These are phyloP conservation scores for Zizania palustris DNA, from an alignment of 202 grass and related monocot species.

Conservation along the genomic window DNA sequence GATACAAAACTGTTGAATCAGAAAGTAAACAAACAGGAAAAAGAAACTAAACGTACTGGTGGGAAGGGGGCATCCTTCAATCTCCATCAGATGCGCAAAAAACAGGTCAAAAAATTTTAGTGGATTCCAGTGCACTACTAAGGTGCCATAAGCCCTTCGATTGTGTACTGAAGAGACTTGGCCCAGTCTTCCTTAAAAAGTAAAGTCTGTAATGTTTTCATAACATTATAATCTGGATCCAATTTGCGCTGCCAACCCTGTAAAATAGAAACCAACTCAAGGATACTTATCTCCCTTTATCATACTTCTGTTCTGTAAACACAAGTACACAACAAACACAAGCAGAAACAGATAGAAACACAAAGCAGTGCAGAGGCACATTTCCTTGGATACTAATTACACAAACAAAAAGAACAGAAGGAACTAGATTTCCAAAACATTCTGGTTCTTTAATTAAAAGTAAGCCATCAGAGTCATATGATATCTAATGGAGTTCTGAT, in stretches of 20 bases:
- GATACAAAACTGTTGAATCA: constrained; percentile 29
- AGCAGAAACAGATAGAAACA: constrained; percentile 21
- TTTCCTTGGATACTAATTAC: neutral
- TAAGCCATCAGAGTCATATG: neutral
- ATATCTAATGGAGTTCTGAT: neutral
- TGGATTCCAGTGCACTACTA: constrained; percentile 37
- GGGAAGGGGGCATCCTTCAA: constrained; percentile 29
- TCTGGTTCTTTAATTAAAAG: neutral
- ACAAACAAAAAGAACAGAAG: constrained; percentile 2
- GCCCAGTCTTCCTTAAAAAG: constrained; percentile 96
- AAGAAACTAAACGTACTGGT: constrained; percentile 30
- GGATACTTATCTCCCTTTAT: neutral
- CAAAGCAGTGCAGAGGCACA: neutral
- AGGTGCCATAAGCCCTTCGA: constrained; percentile 88
- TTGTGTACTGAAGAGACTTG: constrained; percentile 86
- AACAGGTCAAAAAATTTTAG: constrained; percentile 44
- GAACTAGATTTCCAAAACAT: constrained; percentile 8
- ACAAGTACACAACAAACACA: neutral
- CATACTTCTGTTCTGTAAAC: neutral
- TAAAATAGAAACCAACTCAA: constrained; percentile 29
- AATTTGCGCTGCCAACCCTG: constrained; percentile 98
- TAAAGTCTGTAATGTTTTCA: constrained; percentile 84
- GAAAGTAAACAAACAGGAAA: constrained; percentile 28
- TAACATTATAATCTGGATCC: constrained; percentile 97
- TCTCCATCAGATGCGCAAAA: constrained; percentile 11